Conservation (phyloP, 148 eudicot species). For the Vaccinium myrtillus region DNA sequence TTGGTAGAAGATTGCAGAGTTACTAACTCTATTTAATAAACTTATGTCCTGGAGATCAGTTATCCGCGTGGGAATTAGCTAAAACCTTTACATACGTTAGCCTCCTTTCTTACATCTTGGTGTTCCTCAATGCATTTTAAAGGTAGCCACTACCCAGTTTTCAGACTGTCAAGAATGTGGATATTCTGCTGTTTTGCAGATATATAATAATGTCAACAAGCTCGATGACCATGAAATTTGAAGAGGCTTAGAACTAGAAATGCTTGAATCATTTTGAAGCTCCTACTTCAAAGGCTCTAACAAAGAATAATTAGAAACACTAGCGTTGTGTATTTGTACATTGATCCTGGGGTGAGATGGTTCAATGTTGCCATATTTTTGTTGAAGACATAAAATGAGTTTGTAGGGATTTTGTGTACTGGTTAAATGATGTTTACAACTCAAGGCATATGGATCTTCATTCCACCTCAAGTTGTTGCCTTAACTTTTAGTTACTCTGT, state of each 20-base stretch:
- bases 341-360: neutral
- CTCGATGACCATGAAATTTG: neutral
- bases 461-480: neutral
- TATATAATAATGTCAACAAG: neutral
- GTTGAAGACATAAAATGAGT: neutral
- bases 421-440: neutral
- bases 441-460: neutral
- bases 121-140: neutral
- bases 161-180: neutral
- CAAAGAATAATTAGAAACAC: neutral
- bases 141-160: neutral
- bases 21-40: neutral
- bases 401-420: neutral
- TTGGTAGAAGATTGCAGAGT: slow-evolving; percentile 7
- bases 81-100: neutral
- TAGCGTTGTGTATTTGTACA: neutral
- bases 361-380: neutral
- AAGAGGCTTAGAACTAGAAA: neutral
- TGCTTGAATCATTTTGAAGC: neutral
- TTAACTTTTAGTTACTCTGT: neutral
- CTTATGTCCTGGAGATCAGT: neutral
- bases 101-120: neutral
- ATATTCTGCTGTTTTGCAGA: neutral
- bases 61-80: neutral
- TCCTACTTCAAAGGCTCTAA: neutral